Conservation (phyloP, 2,329 filamentous ascomycete species). For the Chaetomium strumarium region DNA sequence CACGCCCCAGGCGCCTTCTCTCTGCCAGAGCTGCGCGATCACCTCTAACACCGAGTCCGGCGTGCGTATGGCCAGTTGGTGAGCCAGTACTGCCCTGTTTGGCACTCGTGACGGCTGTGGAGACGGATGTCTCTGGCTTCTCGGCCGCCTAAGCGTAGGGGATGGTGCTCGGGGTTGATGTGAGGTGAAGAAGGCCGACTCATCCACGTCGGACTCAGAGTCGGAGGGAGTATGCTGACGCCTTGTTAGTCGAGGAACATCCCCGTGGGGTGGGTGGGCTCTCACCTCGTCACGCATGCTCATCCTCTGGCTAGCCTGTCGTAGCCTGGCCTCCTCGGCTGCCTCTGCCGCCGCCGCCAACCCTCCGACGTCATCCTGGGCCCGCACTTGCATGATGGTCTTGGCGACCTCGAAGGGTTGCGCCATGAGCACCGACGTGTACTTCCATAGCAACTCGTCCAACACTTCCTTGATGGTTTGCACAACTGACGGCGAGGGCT, state of each 20-base stretch:
- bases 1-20: conserved; percentile 82
- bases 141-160: conserved; percentile 34
- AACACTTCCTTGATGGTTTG: conserved; percentile 70
- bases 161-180: conserved; percentile 51
- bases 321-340: conserved; percentile 29
- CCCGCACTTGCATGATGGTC: conserved; percentile 75
- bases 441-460: conserved; percentile 86
- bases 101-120: conserved; percentile 32
- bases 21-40: conserved; percentile 80
- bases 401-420: conserved; percentile 98
- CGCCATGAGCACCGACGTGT: conserved; percentile 78
- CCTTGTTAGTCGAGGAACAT: not conserved
- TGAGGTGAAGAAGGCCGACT: conserved; percentile 80
- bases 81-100: conserved; percentile 36
- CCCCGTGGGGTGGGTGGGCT: conserved; percentile 1
- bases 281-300: conserved; percentile 26
- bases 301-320: conserved; percentile 20
- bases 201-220: conserved; percentile 66
- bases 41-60: conserved; percentile 81
- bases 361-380: conserved; percentile 45
- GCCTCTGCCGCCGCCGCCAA: conserved; percentile 26
- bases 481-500: conserved; percentile 67
- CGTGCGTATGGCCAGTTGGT: conserved; percentile 66
- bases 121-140: conserved; percentile 29
- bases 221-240: conserved; percentile 34